Evolutionary conservation across 2,329 filamentous ascomycete genomes (phyloP).

Genomic region (Harringtonia aguacate): DNA sequence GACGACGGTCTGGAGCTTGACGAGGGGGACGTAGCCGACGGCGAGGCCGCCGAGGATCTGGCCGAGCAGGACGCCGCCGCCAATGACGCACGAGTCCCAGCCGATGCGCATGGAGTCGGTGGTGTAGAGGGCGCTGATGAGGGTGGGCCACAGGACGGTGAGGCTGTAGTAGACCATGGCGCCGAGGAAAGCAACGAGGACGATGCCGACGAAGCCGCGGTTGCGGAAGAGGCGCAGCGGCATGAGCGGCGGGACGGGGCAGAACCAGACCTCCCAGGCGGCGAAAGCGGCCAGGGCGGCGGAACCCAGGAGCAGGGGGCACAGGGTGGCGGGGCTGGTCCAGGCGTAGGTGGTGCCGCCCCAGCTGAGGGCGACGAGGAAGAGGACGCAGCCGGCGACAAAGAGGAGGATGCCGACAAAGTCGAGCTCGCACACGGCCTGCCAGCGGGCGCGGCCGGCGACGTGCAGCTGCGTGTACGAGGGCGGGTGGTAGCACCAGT

Average conservation of each 20-base stretch:
- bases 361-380: constrained; percentile 32
- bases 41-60: constrained; percentile 24
- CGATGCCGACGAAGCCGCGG: constrained; percentile 26
- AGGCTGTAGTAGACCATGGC: constrained; percentile 34
- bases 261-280: constrained; percentile 26
- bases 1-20: constrained; percentile 23
- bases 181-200: constrained; percentile 26
- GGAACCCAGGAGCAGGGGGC: constrained; percentile 26
- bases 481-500: constrained; percentile 35
- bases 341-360: constrained; percentile 31
- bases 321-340: constrained; percentile 25
- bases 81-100: constrained; percentile 29
- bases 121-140: constrained; percentile 29
- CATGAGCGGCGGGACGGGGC: constrained; percentile 27
- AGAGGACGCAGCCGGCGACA: constrained; percentile 26
- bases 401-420: constrained; percentile 32
- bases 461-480: constrained; percentile 31
- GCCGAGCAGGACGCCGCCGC: constrained; percentile 29
- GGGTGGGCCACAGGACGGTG: constrained; percentile 31
- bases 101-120: constrained; percentile 25
- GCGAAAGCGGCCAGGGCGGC: constrained; percentile 23
- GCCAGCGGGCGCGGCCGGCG: constrained; percentile 21
- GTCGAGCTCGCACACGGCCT: constrained; percentile 32
- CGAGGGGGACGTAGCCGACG: constrained; percentile 22
- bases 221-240: constrained; percentile 31